phyloP scores from a whole-genome alignment of 805 yeast genomes.

The Candida ulmi region DNA sequence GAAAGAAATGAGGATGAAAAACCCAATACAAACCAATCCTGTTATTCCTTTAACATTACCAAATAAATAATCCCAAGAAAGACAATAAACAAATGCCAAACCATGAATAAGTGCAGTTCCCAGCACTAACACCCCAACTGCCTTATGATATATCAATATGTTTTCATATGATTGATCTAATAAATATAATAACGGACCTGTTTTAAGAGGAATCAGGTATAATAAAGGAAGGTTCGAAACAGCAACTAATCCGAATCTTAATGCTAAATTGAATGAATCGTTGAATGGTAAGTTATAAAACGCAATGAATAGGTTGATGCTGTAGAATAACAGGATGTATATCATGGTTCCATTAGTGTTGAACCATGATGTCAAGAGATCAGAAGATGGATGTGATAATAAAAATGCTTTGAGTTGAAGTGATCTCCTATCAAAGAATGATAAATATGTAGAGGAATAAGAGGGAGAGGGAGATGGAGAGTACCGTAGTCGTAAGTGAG shows the following conservation, averaged over 20 bases:
- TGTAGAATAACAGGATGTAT: constrained; percentile 7
- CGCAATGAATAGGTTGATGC: constrained; percentile 10
- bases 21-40: constrained; percentile 10
- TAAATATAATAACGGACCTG: constrained; percentile 18
- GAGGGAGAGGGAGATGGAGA: neutral
- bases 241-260: constrained; percentile 21
- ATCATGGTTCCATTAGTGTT: constrained; percentile 10
- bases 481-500: neutral
- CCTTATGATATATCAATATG: constrained; percentile 20
- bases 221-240: constrained; percentile 22
- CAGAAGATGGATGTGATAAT: constrained; percentile 1
- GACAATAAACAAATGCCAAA: constrained; percentile 10
- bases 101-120: constrained; percentile 15
- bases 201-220: constrained; percentile 22
- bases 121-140: constrained; percentile 16
- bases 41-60: constrained; percentile 6
- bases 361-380: constrained; percentile 12
- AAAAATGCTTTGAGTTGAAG: neutral
- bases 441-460: too few species aligned
- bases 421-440: constrained; percentile 1
- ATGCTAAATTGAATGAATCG: constrained; percentile 20
- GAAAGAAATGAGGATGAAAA: constrained; percentile 9
- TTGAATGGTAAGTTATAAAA: constrained; percentile 16
- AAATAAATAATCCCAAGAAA: constrained; percentile 18
- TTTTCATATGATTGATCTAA: constrained; percentile 18